These are phyloP conservation scores for Mycogone perniciosa DNA, from an alignment of 2,329 filamentous ascomycete species.

Conservation along the genomic window DNA sequence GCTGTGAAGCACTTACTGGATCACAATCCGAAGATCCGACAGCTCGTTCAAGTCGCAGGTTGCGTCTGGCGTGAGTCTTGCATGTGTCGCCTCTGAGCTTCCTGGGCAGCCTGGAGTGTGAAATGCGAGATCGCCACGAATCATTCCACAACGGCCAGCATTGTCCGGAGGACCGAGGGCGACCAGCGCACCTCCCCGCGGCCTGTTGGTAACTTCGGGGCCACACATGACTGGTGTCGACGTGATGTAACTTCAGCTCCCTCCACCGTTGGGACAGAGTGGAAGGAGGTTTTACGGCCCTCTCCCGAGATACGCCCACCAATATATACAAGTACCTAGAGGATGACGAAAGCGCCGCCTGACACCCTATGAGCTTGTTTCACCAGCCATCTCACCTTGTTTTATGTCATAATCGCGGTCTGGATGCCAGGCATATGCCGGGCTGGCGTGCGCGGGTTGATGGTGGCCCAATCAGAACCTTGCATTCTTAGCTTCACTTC, in stretches of 20 bases:
- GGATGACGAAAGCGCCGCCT: too few relatives aligned
- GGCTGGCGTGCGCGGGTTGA: not conserved
- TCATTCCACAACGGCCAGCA: not conserved
- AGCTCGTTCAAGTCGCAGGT: constrained; percentile 14
- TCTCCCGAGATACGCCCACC: too few relatives aligned
- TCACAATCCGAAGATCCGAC: constrained; percentile 31
- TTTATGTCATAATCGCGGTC: not conserved
- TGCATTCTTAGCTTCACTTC: constrained; percentile 16
- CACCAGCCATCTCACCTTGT: not conserved
- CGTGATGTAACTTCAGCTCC: too few relatives aligned
- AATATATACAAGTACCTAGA: too few relatives aligned
- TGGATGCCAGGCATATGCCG: not conserved
- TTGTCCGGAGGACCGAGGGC: constrained; percentile 31
- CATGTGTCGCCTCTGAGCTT: constrained; percentile 36
- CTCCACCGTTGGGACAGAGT: too few relatives aligned
- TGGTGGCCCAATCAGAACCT: constrained; percentile 24
- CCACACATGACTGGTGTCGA: constrained; percentile 36
- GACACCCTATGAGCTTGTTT: not conserved
- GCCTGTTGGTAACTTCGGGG: constrained; percentile 33
- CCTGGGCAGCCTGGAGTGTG: constrained; percentile 35
- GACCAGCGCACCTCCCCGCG: constrained; percentile 40
- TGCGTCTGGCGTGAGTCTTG: constrained; percentile 31
- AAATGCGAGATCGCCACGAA: constrained; percentile 36
- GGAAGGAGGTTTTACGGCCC: too few relatives aligned
- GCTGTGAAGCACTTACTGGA: constrained; percentile 33